Evolutionary conservation across 2,329 filamentous ascomycete species (phyloP).

Genomic region (Fusarium azukiicola): DNA sequence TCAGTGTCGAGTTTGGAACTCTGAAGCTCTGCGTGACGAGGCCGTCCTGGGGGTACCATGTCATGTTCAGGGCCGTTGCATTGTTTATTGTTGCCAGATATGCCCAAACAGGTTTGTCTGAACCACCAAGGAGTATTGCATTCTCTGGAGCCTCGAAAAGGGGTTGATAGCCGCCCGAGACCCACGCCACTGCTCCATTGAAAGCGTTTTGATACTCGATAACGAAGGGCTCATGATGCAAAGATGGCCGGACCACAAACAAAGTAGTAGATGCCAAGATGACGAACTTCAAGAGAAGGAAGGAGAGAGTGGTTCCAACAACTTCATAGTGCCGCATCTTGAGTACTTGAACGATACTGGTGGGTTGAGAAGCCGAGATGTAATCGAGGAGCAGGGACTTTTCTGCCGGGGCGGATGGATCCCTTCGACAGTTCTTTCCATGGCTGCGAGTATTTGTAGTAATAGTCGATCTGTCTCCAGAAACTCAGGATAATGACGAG

Average conservation of each 20-base stretch:
- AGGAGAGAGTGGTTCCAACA: background rate
- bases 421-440: slow-evolving; percentile 9
- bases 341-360: background rate
- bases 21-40: background rate
- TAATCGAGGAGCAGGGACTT: slow-evolving; percentile 20
- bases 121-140: background rate
- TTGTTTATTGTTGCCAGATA: background rate
- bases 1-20: background rate
- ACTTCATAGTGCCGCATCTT: background rate
- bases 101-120: background rate
- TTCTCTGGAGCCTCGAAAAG: background rate
- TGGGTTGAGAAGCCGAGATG: background rate
- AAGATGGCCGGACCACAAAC: slow-evolving; percentile 7
- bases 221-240: background rate
- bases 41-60: background rate
- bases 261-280: slow-evolving; percentile 18
- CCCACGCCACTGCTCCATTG: background rate
- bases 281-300: slow-evolving; percentile 9
- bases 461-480: slow-evolving; percentile 21
- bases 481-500: slow-evolving; percentile 16
- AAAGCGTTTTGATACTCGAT: background rate
- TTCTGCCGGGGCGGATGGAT: background rate
- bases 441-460: slow-evolving; percentile 7
- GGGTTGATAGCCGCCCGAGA: background rate
- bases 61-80: background rate